Conservation (phyloP, 1,284 basidiomycete genomes). For the Irpex lacteus region DNA sequence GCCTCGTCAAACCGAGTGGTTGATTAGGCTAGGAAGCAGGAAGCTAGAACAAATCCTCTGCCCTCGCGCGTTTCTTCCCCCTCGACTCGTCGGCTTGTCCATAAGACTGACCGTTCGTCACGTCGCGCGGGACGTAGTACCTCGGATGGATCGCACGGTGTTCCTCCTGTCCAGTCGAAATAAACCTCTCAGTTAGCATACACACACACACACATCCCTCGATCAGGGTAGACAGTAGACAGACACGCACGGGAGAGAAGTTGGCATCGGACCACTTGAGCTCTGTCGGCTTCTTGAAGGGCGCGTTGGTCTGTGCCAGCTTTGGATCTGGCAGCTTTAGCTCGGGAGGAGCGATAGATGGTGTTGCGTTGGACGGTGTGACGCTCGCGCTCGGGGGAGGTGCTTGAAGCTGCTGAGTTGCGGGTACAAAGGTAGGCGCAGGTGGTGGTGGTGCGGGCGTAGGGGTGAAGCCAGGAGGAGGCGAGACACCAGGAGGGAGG, state of each 20-base stretch:
- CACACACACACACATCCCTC: too few relatives aligned
- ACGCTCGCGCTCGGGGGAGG: not conserved
- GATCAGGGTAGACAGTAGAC: too few relatives aligned
- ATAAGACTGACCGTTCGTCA: slow-evolving; percentile 30
- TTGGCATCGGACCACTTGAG: slow-evolving; percentile 77
- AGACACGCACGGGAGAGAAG: slow-evolving; percentile 66
- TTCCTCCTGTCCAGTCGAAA: slow-evolving; percentile 64
- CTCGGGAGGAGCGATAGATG: slow-evolving; percentile 13
- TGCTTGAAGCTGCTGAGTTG: not conserved
- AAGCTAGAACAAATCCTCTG: slow-evolving; percentile 69
- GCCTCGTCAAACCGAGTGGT: too few relatives aligned
- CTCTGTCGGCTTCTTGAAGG: slow-evolving; percentile 76
- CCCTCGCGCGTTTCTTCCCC: slow-evolving; percentile 75
- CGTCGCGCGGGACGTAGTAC: slow-evolving; percentile 61
- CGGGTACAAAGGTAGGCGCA: slow-evolving; percentile 12
- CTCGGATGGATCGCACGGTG: slow-evolving; percentile 70
- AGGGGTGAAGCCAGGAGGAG: slow-evolving; percentile 15
- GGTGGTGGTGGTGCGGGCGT: slow-evolving; percentile 1
- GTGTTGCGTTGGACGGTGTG: not conserved
- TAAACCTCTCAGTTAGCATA: not conserved
- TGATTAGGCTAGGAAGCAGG: too few relatives aligned
- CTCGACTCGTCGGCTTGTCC: slow-evolving; percentile 55
- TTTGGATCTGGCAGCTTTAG: slow-evolving; percentile 56
- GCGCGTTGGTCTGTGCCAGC: slow-evolving; percentile 61
- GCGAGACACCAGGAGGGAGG: slow-evolving; percentile 16